phyloP scores from a whole-genome alignment of 768 basidiomycete species.

The Exsudoporus frostii region DNA sequence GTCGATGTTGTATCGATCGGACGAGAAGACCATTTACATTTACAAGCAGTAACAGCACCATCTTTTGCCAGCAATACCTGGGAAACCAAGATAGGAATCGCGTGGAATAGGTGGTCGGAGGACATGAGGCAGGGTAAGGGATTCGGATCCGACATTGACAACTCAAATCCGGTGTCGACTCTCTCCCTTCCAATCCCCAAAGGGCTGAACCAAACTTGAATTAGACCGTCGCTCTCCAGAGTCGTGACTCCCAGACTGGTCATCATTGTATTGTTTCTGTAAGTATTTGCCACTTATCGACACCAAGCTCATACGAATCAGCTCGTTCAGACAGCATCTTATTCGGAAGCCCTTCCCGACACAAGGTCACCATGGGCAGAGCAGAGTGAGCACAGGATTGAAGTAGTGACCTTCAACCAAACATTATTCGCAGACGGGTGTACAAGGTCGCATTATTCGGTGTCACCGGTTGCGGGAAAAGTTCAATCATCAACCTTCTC shows the following conservation, averaged over 20 bases:
- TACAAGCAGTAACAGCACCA: too few relatives aligned
- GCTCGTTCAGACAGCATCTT: not conserved
- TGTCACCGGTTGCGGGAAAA: constrained; percentile 30
- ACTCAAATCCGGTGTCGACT: not conserved
- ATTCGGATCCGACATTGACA: constrained; percentile 2
- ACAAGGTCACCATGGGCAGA: constrained; percentile 3
- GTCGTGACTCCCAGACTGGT: not conserved
- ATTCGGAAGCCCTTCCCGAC: not conserved
- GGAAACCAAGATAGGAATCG: constrained; percentile 15
- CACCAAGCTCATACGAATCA: not conserved
- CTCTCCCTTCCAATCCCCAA: not conserved
- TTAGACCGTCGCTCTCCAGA: not conserved
- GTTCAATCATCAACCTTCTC: constrained; percentile 30
- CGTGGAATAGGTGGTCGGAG: constrained; percentile 3
- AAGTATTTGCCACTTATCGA: not conserved
- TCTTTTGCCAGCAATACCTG: not conserved
- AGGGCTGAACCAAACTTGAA: not conserved
- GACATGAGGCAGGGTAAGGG: constrained; percentile 16
- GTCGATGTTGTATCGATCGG: not conserved
- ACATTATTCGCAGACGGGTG: constrained; percentile 14
- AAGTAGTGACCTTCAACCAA: not conserved
- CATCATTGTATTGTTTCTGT: constrained; percentile 1
- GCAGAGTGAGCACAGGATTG: constrained; percentile 15
- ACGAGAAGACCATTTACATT: not conserved
- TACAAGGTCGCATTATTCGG: constrained; percentile 29